phyloP scores from a whole-genome alignment of 169 alveolate genomes.

The Plasmodium gallinaceum region DNA sequence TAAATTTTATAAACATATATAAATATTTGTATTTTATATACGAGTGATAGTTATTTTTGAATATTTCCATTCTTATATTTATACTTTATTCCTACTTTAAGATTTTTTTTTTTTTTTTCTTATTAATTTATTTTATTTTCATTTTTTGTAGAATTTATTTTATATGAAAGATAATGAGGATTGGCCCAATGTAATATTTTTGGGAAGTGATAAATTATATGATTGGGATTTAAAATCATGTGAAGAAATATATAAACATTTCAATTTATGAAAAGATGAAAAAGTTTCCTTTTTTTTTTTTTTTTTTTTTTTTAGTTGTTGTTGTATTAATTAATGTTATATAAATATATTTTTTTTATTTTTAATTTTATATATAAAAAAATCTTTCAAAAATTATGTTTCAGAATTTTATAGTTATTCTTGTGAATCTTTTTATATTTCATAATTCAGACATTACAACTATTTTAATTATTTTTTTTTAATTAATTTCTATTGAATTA shows the following conservation, averaged over 20 bases:
- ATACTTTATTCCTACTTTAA: not conserved
- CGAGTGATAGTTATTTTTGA: not conserved
- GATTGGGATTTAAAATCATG: conserved; percentile 58
- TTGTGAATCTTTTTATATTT: too few relatives aligned
- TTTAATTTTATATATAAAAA: too few relatives aligned
- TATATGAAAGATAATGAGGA: conserved; percentile 57
- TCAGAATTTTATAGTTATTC: too few relatives aligned
- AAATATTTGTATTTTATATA: not conserved
- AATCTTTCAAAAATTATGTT: too few relatives aligned
- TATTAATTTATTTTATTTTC: not conserved
- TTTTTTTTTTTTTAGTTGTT: not conserved
- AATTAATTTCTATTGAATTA: too few relatives aligned
- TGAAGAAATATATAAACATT: conserved; percentile 31
- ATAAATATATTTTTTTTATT: too few relatives aligned
- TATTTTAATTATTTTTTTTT: too few relatives aligned
- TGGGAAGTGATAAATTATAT: conserved; percentile 44
- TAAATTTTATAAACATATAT: not conserved
- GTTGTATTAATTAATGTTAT: too few relatives aligned
- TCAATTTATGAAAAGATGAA: conserved; percentile 19
- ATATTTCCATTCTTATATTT: not conserved
- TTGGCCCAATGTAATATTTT: conserved; percentile 63
- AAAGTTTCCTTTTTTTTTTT: not conserved
- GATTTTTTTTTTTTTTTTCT: not conserved
- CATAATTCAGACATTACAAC: too few relatives aligned
- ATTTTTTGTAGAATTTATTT: conserved; percentile 30